Evolutionary conservation across 495 filamentous ascomycete genomes (phyloP), one percentile per base, ranked within the genome.

Genomic region (Xylaria grammica): DNA sequence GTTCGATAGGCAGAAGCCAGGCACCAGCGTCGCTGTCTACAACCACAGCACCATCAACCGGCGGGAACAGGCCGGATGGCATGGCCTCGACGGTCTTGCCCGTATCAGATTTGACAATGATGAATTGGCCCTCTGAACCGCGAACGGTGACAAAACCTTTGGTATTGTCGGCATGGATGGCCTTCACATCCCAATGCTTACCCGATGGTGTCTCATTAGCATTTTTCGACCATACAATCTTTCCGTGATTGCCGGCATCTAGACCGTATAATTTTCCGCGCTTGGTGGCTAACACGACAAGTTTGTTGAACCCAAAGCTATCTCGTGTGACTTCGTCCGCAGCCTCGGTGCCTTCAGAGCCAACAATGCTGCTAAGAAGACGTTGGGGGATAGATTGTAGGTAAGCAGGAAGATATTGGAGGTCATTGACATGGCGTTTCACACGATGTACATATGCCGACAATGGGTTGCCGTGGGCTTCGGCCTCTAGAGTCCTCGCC

Each of bases 401-500:
- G 80, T 89, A 96, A 0, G 81, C 83, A 4, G 92, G 93, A n/a
- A 97, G 81, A 69, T 91, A 78, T 68, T 90, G 79, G 40, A 98
- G 84, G 67, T 97, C 94, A 40, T 84, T 79, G 9, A 90, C 60
- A 71, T 99, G 95, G 46, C 95, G 89, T 65, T 87, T 90, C 13
- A 97, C 82, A 2, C 95, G 88, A 76, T 97, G 94, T 40, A 94
- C 79, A 70, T 97, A 99, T 17, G 96, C 95, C 45, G 84, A 81
- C 19, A 88, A 68, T 11, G 92, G 77, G 69, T 90, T 94, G 73
- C 87, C 88, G 70, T 97, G 91, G 10, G 90, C 90, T 75, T 99
- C 95, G 8, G 89, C 86, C 63, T 96, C 87, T 29, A 99, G 81
- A 40, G 94, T 87, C 69, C 90, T 87, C 1, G 86, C 94, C 45